Evolutionary conservation across 306 rosid genomes (phyloP), one percentile per base, ranked within the genome.

Genomic region (Fagus crenata): DNA sequence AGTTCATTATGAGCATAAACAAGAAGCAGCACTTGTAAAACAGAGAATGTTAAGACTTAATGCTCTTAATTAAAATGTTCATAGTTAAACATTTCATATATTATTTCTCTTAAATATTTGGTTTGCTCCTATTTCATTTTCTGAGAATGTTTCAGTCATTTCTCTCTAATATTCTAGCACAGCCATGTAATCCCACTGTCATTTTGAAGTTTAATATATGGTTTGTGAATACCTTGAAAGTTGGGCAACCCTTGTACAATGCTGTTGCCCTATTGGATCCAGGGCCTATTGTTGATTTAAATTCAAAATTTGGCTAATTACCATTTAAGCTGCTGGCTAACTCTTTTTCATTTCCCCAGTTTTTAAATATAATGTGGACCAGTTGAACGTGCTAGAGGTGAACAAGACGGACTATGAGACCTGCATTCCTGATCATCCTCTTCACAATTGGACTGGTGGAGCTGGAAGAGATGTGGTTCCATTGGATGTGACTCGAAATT

Each of bases 381-480:
- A 95, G 76, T 81, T 78, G 84, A 77, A 79, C 55, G 86, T 95
- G 32, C 85, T 95, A 36, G 99, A 95, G 87, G 97, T 95, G 89
- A 95, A 92, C 89, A 87, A 92, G 78, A 95, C 97, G 13, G 67
- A 90, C 69, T 95, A 90, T 53, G 97, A 91, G 78, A 7, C 54
- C 0, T 95, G 99, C 69, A 88, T 75, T 68, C 32, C 97, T 2
- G 97, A 95, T 18, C 91, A 92, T 74, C 93, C 91, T 0, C 84
- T 84, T 49, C 87, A 82, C 84, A 95, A 92, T 32, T 95, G 88
- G 87, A 95, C 99, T 0, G 90, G 89, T 0, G 99, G 97, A 37
- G 96, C 93, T 1, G 99, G 99, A 86, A 91, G 99, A 84, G 99
- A 95, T 53, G 99, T 92, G 69, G 90, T 84, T 79, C 97, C 96